Conservation (phyloP, 805 yeast species). For the Candida tallmaniae region DNA sequence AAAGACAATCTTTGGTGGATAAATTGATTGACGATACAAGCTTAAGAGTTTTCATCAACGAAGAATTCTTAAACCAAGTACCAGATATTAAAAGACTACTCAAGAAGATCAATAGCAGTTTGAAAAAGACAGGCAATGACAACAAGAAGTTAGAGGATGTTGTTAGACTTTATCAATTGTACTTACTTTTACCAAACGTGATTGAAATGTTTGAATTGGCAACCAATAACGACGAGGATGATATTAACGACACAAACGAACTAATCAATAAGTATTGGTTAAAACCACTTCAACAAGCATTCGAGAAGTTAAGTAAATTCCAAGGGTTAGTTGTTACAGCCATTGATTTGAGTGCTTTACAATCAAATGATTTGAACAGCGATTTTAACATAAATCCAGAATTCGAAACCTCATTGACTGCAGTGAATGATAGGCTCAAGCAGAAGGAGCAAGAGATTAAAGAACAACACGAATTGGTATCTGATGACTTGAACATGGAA, state of each 20-base stretch:
- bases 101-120: constrained; percentile 50
- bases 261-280: constrained; percentile 54
- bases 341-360: constrained; percentile 78
- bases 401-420: constrained; percentile 72
- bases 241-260: constrained; percentile 19
- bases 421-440: constrained; percentile 56
- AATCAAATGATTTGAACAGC: constrained; percentile 46
- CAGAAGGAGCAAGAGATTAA: constrained; percentile 51
- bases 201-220: constrained; percentile 47
- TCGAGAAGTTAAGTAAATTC: constrained; percentile 55
- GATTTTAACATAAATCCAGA: constrained; percentile 87
- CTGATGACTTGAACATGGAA: constrained; percentile 75
- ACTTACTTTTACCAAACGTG: constrained; percentile 65
- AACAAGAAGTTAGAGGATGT: constrained; percentile 80
- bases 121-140: constrained; percentile 30
- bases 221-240: constrained; percentile 25
- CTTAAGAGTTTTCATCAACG: constrained; percentile 60
- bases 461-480: constrained; percentile 57
- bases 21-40: constrained; percentile 66
- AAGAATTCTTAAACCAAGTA: constrained; percentile 61
- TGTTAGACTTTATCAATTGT: constrained; percentile 79
- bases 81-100: constrained; percentile 81
- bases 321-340: constrained; percentile 91
- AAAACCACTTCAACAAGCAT: constrained; percentile 46
- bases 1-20: constrained; percentile 74